Evolutionary conservation across 176 grass and related monocot species (phyloP).

Genomic region (Lolium multiflorum): DNA sequence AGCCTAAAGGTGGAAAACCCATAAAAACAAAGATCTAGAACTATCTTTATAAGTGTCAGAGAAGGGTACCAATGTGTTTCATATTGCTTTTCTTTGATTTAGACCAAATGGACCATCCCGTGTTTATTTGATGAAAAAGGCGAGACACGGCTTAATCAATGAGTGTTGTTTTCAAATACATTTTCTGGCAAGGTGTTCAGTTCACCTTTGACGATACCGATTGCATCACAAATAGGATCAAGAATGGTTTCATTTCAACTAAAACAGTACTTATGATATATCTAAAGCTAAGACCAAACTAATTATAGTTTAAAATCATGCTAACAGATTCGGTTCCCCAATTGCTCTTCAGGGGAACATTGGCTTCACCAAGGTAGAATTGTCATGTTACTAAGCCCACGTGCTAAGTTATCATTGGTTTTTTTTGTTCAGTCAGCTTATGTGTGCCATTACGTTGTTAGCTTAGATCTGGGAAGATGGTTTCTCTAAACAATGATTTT

Average conservation of each 20-base stretch:
- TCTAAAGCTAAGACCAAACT: background rate
- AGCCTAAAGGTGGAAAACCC: background rate
- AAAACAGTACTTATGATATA: too few species aligned
- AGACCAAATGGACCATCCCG: background rate
- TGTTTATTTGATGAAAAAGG: background rate
- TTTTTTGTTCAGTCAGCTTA: background rate
- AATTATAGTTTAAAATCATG: background rate
- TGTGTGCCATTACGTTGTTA: background rate
- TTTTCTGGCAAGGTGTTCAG: background rate
- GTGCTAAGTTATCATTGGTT: background rate
- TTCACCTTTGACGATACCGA: too few species aligned
- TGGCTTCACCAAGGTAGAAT: background rate
- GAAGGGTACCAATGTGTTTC: background rate
- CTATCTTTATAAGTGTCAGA: background rate
- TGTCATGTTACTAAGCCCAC: background rate
- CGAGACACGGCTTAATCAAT: background rate
- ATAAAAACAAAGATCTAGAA: background rate
- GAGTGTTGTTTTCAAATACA: background rate
- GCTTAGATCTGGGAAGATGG: background rate
- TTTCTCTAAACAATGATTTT: background rate
- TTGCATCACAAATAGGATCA: too few species aligned
- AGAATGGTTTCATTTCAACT: too few species aligned
- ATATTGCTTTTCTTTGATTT: background rate
- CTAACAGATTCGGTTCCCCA: background rate
- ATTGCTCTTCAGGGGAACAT: background rate